phyloP scores from a whole-genome alignment of 768 basidiomycete species.

The Xerocomellus intermedius region DNA sequence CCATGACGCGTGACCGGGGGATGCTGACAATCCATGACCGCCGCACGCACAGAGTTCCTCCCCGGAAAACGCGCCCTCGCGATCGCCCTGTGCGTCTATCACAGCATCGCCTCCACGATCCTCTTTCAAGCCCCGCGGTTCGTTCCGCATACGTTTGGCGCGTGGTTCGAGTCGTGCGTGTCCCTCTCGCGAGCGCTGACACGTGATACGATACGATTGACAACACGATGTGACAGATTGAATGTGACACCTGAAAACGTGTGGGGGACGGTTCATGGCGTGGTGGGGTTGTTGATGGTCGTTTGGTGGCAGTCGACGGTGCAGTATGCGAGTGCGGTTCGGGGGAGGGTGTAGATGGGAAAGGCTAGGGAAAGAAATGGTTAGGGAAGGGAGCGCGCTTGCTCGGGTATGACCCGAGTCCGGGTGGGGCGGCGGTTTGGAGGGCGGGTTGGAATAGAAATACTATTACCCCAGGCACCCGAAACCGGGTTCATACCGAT shows the following conservation, averaged over 20 bases:
- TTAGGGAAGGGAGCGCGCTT: no score
- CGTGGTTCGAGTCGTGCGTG: constrained; percentile 51
- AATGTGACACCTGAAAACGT: constrained; percentile 68
- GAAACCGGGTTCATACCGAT: not conserved
- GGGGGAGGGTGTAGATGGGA: constrained; percentile 11
- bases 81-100: constrained; percentile 74
- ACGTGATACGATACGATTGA: no score
- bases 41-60: constrained; percentile 56
- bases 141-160: constrained; percentile 71
- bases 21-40: not conserved
- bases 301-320: constrained; percentile 83
- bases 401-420: no score
- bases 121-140: constrained; percentile 77
- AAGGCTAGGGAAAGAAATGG: no score
- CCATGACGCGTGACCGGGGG: not conserved
- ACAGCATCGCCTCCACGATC: constrained; percentile 68
- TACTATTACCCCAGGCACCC: not conserved
- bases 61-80: constrained; percentile 85
- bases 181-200: not conserved
- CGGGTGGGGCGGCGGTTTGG: no score
- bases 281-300: constrained; percentile 69
- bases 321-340: constrained; percentile 44
- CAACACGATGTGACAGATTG: not conserved
- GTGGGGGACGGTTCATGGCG: constrained; percentile 73
- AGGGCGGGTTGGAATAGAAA: not conserved